Evolutionary conservation across 2,329 filamentous ascomycete species (phyloP), one percentile per base, ranked within the genome.

Genomic region (Colletotrichum tabaci): DNA sequence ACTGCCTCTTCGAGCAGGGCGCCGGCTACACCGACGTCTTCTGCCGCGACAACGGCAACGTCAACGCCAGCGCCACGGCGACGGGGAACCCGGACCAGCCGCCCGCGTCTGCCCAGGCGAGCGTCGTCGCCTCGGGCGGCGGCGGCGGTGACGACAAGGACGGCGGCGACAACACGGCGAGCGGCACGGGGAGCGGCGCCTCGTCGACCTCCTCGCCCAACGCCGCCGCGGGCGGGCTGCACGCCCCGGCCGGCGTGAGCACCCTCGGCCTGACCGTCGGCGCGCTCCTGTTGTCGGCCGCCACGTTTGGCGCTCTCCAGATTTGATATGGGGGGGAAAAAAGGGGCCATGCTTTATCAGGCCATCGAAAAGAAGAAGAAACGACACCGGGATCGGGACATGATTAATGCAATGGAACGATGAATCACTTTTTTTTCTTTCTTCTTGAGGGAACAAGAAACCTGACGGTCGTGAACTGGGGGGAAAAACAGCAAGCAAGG

Each of bases 1-100:
- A 73, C 40, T 88, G 86, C 74, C 77, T 88, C 16, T 79, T 74
- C 60, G 74, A 78, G 42, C 76, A 84, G 60, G 84, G 84, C 42
- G 82, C 82, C 38, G 73, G 76, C 38, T 75, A 79, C 61, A 71
- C 74, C 12, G 74, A 81, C 9, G 81, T 87, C 73, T 88, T 87
- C 76, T 88, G 86, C 79, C 82, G 82, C 53, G 65, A 67, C 57
- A 67, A 67, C 40, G 80, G 77, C 16, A 77, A 76, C 73, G 67
- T 74, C 9, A 82, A 78, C 21, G 79, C 80, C 7, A 84, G 80
- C 3, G 83, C 82, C 9, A 86, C 82, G 4, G 83, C 79, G 42
- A 77, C 80, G 0, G 76, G 72, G 9, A 77, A 75, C 2, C 55
- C 74, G 30, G 30, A 35, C 2, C 72, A 79, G 6, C 75, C 80